Evolutionary conservation across 2,329 filamentous ascomycete species (phyloP), one percentile per base, ranked within the genome.

Genomic region (Daldinia sp.): DNA sequence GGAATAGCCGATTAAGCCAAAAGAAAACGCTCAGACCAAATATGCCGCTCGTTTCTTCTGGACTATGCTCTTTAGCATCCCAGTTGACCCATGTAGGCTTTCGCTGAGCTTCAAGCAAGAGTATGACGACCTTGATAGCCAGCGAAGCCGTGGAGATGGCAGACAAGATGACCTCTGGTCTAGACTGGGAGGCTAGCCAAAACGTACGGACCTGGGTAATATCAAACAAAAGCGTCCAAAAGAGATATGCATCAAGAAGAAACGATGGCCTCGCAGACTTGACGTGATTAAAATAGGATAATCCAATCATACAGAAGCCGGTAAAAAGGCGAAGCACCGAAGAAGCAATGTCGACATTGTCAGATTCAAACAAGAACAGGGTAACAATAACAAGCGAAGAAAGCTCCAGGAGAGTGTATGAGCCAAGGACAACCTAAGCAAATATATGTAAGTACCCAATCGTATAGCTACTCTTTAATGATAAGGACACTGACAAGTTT

Each of bases 191-290:
- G 2, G 63, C 65, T 3, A 86, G 75, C 80, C 82, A 86, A 6
- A 81, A 72, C 0, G 84, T 86, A 7, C 85, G 78, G 0, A 76
- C 74, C 65, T 82, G 82, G 0, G 79, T 79, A 5, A 81, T 71
- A 53, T 87, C 85, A 33, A 86, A 79, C 1, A 86, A 69, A 0
- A 83, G 68, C 0, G 82, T 82, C 2, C 83, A 44, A 6, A 81
- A 70, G 2, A 86, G 70, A 61, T 82, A 86, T 4, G 73, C 67
- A 15, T 74, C 79, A 6, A 87, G 72, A 1, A 87, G 65, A 0
- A 81, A 75, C 0, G 85, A 86, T 0, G 84, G 84, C 0, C 82
- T 77, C 0, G 76, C 76, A 1, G 72, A 73, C 20, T 56, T 70
- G 23, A 57, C 57, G 37, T 75, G 67, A 33, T 75, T 71, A 6